Base-by-base conservation (phyloP, 2,329 filamentous ascomycete species). In the Trichophyton simii region DNA sequence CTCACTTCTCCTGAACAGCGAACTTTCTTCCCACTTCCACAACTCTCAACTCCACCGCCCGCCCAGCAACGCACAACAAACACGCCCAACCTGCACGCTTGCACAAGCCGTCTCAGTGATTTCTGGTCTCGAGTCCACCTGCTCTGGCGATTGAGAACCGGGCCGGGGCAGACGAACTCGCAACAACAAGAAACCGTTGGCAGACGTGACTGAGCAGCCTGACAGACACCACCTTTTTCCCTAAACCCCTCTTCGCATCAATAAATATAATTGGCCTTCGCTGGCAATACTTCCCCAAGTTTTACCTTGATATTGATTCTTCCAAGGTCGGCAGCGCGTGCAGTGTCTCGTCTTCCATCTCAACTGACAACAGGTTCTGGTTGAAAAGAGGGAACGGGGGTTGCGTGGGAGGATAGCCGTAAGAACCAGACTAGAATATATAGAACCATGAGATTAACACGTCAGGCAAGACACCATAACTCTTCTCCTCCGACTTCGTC, bases 361-460 rank as follows among this genome's bases (percentile, higher is more conserved):
- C 52, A 55, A 55, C 25, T 55, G 28, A 34, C 25, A 34, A 34
- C 31, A 55, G 52, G 52, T 55, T 34, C 34, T 55, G 52, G 52
- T 22, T 55, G 52, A 55, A 34, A 44, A 18, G 34, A 38, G 25
- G 36, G 41, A 36, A 58, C 57, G 18, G 22, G 36, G 57, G 36
- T 42, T 42, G 57, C 28, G 60, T 64, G 62, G 66, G 65, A 61
- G 68, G 69, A 70, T 70, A 69, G 72, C 69, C 74, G 80, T 83
- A 82, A 83, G 80, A 78, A 70, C 73, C 72, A 78, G 75, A 71
- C 69, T 73, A 74, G 72, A 66, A 73, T 73, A 73, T 68, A 67
- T 72, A 75, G 76, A 79, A 22, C 78, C 66, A 83, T 83, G 80
- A 78, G 77, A 81, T 82, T 84, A 78, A 84, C 81, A 76, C 79